Evolutionary conservation across 2,329 filamentous ascomycete species (phyloP).

Genomic region (Ascochyta viciae-villosae): DNA sequence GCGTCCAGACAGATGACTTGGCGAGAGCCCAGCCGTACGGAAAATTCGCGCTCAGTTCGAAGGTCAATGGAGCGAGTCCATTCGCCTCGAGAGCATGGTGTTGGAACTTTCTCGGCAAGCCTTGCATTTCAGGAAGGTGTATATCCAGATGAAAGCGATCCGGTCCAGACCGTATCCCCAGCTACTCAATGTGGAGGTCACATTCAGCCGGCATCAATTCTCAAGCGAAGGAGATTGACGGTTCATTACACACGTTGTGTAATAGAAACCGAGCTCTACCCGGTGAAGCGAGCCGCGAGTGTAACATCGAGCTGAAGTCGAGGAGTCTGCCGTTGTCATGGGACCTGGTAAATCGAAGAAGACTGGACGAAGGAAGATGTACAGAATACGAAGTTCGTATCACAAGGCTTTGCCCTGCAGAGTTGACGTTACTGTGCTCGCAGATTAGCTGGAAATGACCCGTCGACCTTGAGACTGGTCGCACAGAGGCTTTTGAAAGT

Average conservation of each 20-base stretch:
- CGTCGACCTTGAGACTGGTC: background rate
- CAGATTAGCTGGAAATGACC: background rate
- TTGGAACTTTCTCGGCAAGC: constrained; percentile 10
- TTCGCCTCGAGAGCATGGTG: background rate
- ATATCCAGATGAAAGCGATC: constrained; percentile 13
- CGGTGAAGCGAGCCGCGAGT: constrained; percentile 13
- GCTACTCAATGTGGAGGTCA: background rate
- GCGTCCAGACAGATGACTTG: constrained; percentile 9
- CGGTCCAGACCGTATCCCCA: constrained; percentile 32
- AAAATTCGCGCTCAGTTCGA: constrained; percentile 17
- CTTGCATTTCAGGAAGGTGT: constrained; percentile 16
- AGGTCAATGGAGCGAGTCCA: background rate
- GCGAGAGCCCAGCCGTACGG: constrained; percentile 4
- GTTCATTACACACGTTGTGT: constrained; percentile 43
- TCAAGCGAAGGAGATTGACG: constrained; percentile 40
- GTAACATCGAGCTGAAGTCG: constrained; percentile 6
- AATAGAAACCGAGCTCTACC: constrained; percentile 18
- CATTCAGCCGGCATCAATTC: constrained; percentile 30
- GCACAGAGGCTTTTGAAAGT: background rate
- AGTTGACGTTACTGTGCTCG: background rate
- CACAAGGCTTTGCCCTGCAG: constrained; percentile 1
- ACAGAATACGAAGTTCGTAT: background rate
- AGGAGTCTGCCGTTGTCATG: background rate
- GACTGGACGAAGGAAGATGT: background rate
- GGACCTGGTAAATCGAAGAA: background rate